phyloP scores from a whole-genome alignment of 164 flowering plant species.

The Piper longum region DNA sequence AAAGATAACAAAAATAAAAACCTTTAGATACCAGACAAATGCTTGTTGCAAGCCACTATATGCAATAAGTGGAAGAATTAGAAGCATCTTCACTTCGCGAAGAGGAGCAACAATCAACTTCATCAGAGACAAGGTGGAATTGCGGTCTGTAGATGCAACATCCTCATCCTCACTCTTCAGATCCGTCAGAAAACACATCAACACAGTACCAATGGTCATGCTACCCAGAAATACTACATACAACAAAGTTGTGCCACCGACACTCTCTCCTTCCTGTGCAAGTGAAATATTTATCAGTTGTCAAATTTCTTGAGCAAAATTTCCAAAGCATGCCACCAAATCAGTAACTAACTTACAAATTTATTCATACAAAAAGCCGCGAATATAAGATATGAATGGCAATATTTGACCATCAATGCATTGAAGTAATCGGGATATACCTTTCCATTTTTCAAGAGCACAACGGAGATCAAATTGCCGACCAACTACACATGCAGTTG shows the following conservation, averaged over 20 bases:
- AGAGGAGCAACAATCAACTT: conserved; percentile 44
- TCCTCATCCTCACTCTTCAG: conserved; percentile 21
- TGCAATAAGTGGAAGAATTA: conserved; percentile 74
- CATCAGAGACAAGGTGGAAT: conserved; percentile 28
- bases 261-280: conserved; percentile 45
- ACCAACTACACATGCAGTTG: conserved; percentile 40
- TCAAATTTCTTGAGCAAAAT: neutral
- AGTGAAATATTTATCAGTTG: conserved; percentile 1
- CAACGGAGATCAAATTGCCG: conserved; percentile 75
- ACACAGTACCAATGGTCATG: conserved; percentile 67
- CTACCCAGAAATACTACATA: conserved; percentile 62
- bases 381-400: neutral
- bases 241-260: conserved; percentile 59
- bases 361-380: no score
- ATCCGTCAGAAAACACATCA: conserved; percentile 70
- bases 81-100: conserved; percentile 46
- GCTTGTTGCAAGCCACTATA: conserved; percentile 97
- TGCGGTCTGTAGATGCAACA: conserved; percentile 24
- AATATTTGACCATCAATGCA: neutral
- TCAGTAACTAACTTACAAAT: no score
- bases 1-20: neutral
- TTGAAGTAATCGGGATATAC: conserved; percentile 19
- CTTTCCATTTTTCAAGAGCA: conserved; percentile 41
- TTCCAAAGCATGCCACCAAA: no score
- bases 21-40: conserved; percentile 68